Evolutionary conservation across 2,329 filamentous ascomycete species (phyloP), one percentile per base, ranked within the genome.

Genomic region (Emmonsia crescens): DNA sequence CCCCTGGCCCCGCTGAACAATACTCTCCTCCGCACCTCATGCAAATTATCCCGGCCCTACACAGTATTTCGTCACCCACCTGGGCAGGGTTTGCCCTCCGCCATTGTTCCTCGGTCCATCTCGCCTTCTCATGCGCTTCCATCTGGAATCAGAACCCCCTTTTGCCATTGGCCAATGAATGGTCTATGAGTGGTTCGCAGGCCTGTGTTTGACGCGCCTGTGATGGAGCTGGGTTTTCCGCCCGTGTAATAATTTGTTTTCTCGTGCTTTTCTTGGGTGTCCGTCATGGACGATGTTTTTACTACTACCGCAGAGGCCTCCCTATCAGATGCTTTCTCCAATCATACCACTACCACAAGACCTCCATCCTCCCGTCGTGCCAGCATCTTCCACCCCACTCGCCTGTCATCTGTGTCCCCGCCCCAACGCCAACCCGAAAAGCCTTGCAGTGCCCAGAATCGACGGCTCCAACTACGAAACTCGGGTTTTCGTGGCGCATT

Each of bases 381-480:
- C 40, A 60, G 52, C 57, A 33, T 63, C 61, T 33, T 61, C 33
- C 56, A 62, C 61, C 57, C 60, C 61, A 60, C 52, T 57, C 61
- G 64, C 38, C 58, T 57, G 38, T 42, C 65, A 24, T 62, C 68
- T 56, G 59, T 67, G 19, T 64, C 65, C 27, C 63, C 64, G 31
- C 61, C 64, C 1, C 61, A 24, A 51, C 56, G 33, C 44, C 57
- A 57, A 48, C 49, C 27, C 14, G 60, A 66, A 31, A 59, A 63
- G 29, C 66, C 68, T 33, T 68, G 70, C 61, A 68, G 66, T 51
- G 61, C 67, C 21, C 69, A 70, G 62, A 68, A 67, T 57, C 68
- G 69, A 57, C 66, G 69, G 16, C 63, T 71, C 14, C 69, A 69
- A 49, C 57, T 71, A 40, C 68, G 69, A 46, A 70, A 70, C 67